Evolutionary conservation across 345 rosid genomes (phyloP).

Genomic region (Corchorus capsularis): DNA sequence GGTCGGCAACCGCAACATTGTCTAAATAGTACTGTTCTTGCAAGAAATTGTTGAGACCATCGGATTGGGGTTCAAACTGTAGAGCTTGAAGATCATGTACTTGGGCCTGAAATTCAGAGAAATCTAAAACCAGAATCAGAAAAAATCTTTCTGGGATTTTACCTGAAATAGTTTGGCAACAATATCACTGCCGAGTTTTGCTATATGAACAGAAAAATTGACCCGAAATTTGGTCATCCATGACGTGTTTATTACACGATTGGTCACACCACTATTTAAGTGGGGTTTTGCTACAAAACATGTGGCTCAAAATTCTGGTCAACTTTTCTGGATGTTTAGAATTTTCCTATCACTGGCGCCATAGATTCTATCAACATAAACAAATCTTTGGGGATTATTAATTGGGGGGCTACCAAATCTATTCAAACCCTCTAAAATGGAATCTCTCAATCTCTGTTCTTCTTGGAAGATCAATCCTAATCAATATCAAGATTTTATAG

Average conservation of each 20-base stretch:
- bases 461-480: not conserved
- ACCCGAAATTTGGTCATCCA: no score
- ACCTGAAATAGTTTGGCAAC: conserved; percentile 75
- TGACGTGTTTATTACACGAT: no score
- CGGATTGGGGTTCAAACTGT: not conserved
- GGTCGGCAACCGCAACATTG: not conserved
- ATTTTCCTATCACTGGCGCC: conserved; percentile 88
- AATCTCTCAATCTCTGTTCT: conserved; percentile 13
- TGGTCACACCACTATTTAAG: no score
- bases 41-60: not conserved
- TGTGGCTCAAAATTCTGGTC: no score
- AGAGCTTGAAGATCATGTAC: no score
- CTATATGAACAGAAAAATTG: no score
- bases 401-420: conserved; percentile 8
- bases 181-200: no score
- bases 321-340: no score
- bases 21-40: not conserved
- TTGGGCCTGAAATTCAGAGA: no score
- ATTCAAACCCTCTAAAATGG: not conserved
- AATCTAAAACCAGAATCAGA: no score
- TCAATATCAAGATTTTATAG: not conserved
- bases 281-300: no score
- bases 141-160: not conserved
- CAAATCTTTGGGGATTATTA: conserved; percentile 59
- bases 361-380: conserved; percentile 58